Evolutionary conservation across 805 yeast genomes (phyloP).

Genomic region (Nakazawaea siamensis): DNA sequence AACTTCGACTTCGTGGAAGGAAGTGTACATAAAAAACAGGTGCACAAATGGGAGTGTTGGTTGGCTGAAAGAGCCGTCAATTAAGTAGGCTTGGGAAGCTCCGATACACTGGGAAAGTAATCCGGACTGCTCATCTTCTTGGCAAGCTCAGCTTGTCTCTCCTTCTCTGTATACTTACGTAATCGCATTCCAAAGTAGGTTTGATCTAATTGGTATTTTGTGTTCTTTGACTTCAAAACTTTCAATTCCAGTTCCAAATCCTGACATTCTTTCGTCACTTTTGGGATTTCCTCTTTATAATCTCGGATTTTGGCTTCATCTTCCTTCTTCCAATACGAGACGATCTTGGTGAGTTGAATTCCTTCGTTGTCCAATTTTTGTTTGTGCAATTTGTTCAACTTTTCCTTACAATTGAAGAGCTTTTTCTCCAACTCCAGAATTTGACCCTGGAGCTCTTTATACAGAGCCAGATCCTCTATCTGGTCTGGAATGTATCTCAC

Average conservation of each 20-base stretch:
- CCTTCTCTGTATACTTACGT: conserved; percentile 24
- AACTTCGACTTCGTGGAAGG: conserved; percentile 67
- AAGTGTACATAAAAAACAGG: conserved; percentile 50
- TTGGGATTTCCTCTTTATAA: conserved; percentile 10
- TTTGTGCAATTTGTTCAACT: conserved; percentile 28
- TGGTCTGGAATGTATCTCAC: conserved; percentile 28
- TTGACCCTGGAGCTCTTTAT: conserved; percentile 16
- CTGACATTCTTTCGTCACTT: conserved; percentile 14
- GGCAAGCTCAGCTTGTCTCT: conserved; percentile 20
- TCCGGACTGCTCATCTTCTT: conserved; percentile 19
- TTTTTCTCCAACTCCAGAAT: conserved; percentile 3
- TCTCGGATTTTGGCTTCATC: too few species aligned
- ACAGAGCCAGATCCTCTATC: conserved; percentile 8
- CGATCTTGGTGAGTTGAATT: conserved; percentile 17
- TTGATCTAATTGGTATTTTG: conserved; percentile 29
- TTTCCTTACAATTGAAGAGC: conserved; percentile 17
- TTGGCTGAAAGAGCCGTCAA: conserved; percentile 67
- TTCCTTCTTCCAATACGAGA: conserved; percentile 15
- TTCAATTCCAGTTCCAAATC: conserved; percentile 12
- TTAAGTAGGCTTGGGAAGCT: conserved; percentile 16
- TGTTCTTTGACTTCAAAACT: conserved; percentile 24
- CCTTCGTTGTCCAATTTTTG: conserved; percentile 15
- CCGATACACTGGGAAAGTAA: conserved; percentile 29
- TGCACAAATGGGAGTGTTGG: conserved; percentile 68
- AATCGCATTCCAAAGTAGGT: conserved; percentile 34